Conservation (phyloP, 257 asterid genomes). For the Cynanchum wilfordii region DNA sequence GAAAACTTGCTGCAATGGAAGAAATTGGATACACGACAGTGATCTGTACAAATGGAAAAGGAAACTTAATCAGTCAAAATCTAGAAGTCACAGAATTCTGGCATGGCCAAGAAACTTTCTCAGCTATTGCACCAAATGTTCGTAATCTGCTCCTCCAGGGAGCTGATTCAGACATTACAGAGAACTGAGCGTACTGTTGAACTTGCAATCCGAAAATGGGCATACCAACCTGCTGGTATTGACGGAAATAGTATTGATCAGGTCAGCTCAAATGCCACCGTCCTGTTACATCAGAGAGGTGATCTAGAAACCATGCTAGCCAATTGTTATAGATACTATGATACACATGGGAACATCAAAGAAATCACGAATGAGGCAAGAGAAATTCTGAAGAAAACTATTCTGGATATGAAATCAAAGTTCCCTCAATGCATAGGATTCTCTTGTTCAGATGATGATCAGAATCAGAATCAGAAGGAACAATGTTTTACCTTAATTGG, state of each 20-base stretch:
- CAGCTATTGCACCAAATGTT: conserved; percentile 21
- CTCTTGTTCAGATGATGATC: conserved; percentile 28
- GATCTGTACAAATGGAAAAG: conserved; percentile 60
- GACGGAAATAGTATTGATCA: conserved; percentile 7
- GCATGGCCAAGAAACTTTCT: conserved; percentile 24
- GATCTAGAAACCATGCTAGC: conserved; percentile 53
- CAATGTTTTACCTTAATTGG: conserved; percentile 2
- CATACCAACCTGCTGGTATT: conserved; percentile 16
- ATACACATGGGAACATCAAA: conserved; percentile 25
- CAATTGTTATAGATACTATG: conserved; percentile 42
- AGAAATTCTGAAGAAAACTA: conserved; percentile 23
- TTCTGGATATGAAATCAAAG: conserved; percentile 49
- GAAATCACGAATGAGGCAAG: conserved; percentile 24
- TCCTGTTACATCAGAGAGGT: conserved; percentile 50
- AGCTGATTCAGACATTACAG: conserved; percentile 35
- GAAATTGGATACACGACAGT: conserved; percentile 63
- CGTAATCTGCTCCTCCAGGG: conserved; percentile 38
- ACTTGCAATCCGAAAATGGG: conserved; percentile 49
- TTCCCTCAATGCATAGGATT: conserved; percentile 58
- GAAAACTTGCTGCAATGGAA: conserved; percentile 65
- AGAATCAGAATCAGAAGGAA: neutral
- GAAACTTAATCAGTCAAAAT: conserved; percentile 44
- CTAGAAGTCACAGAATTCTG: conserved; percentile 43
- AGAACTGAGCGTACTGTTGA: conserved; percentile 37
- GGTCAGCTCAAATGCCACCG: conserved; percentile 27